phyloP scores from a whole-genome alignment of 805 yeast genomes.

The Wickerhamiella galacta region DNA sequence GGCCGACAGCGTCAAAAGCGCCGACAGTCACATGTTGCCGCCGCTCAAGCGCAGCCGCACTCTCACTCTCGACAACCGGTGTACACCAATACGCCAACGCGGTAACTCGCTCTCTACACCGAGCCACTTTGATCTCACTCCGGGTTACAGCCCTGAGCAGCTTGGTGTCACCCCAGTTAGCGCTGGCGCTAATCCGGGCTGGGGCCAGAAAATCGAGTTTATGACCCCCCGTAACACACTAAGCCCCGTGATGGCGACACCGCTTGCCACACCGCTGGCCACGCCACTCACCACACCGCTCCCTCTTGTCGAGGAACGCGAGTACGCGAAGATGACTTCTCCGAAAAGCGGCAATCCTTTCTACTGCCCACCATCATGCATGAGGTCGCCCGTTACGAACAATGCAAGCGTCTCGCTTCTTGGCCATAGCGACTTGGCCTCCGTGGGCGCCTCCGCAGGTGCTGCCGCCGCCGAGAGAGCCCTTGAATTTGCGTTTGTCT shows the following conservation, averaged over 20 bases:
- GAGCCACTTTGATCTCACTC: background rate
- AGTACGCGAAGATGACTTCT: background rate
- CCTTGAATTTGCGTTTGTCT: background rate
- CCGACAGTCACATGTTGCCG: constrained; percentile 1
- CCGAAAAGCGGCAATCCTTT: constrained; percentile 20
- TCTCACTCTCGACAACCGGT: background rate
- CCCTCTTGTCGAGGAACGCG: constrained; percentile 1
- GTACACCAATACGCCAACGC: constrained; percentile 6
- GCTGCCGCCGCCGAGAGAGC: constrained; percentile 6
- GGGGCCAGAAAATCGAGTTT: constrained; percentile 5
- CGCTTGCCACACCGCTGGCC: constrained; percentile 2
- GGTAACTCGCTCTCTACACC: constrained; percentile 1
- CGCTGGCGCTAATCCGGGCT: constrained; percentile 4
- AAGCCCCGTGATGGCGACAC: constrained; percentile 1
- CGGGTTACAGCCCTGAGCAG: background rate
- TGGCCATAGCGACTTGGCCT: background rate
- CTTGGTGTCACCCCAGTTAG: constrained; percentile 6
- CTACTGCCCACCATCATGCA: constrained; percentile 19
- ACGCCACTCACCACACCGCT: constrained; percentile 8
- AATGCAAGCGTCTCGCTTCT: constrained; percentile 1
- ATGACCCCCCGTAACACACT: constrained; percentile 5
- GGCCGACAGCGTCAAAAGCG: background rate
- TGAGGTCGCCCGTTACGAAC: constrained; percentile 6
- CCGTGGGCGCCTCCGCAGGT: constrained; percentile 4
- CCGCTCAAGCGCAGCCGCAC: constrained; percentile 1